These are phyloP conservation scores for Cyberlindnera maclurae DNA, from an alignment of 805 yeast species.

Conservation along the genomic window DNA sequence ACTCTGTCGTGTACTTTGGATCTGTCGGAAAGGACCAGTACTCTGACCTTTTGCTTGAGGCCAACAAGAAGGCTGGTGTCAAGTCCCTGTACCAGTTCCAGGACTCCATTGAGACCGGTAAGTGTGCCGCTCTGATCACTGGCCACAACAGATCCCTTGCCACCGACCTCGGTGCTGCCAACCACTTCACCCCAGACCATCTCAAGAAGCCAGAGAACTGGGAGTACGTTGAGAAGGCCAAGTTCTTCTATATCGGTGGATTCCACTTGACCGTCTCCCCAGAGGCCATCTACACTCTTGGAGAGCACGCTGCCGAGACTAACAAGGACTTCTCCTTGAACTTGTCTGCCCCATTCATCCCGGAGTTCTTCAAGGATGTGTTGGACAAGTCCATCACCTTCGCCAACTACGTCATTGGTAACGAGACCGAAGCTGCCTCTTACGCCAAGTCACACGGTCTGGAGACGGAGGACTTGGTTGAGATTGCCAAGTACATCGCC, in stretches of 20 bases:
- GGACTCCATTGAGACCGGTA: constrained; percentile 78
- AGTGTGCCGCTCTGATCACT: constrained; percentile 92
- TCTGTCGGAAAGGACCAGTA: constrained; percentile 92
- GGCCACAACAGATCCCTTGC: constrained; percentile 88
- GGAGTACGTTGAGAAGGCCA: constrained; percentile 74
- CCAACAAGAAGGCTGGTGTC: constrained; percentile 86
- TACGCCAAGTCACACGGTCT: constrained; percentile 82
- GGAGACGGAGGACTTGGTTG: constrained; percentile 42
- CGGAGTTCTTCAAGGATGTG: constrained; percentile 91
- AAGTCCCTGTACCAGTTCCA: constrained; percentile 79
- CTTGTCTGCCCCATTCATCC: constrained; percentile 94
- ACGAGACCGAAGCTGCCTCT: constrained; percentile 95
- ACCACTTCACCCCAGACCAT: constrained; percentile 88
- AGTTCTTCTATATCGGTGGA: constrained; percentile 93
- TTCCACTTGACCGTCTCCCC: constrained; percentile 98
- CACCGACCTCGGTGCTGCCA: constrained; percentile 97
- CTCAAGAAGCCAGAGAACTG: constrained; percentile 86
- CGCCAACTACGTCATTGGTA: constrained; percentile 88
- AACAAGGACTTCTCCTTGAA: constrained; percentile 77
- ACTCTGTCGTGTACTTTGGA: constrained; percentile 89
- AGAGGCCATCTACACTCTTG: constrained; percentile 82
- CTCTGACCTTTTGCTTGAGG: constrained; percentile 71
- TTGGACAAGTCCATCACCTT: constrained; percentile 74
- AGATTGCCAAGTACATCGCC: constrained; percentile 80
- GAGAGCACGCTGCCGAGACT: constrained; percentile 82